phyloP scores from a whole-genome alignment of 2,329 filamentous ascomycete species.

The Zasmidium citrigriseum region DNA sequence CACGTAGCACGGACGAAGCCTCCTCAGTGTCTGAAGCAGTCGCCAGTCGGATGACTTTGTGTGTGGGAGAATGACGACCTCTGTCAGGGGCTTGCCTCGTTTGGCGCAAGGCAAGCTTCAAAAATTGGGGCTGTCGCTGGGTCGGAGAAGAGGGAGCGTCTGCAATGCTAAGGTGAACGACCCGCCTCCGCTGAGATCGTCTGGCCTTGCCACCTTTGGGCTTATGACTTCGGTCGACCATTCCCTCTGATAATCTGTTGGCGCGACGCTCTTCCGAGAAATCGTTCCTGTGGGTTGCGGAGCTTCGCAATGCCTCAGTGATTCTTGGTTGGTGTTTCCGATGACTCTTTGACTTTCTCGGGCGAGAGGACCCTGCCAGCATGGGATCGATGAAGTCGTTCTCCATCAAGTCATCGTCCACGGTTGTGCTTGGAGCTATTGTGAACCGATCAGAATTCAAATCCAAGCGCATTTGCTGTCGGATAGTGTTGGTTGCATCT shows the following conservation, averaged over 20 bases:
- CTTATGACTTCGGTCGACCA: background rate
- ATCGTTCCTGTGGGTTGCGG: background rate
- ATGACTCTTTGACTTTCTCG: constrained; percentile 16
- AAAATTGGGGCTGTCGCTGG: constrained; percentile 48
- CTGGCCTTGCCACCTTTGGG: background rate
- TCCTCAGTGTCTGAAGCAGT: constrained; percentile 57
- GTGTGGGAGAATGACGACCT: constrained; percentile 53
- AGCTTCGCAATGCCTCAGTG: constrained; percentile 34
- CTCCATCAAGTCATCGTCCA: constrained; percentile 45
- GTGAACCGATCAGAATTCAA: constrained; percentile 6
- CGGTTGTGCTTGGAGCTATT: constrained; percentile 8
- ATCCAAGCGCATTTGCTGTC: constrained; percentile 16
- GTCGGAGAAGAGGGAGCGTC: constrained; percentile 44
- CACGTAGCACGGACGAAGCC: constrained; percentile 49
- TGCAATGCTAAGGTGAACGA: constrained; percentile 50
- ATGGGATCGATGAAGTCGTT: constrained; percentile 47
- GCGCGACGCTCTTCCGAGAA: constrained; percentile 26
- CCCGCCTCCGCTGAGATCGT: constrained; percentile 15
- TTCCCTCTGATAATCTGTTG: constrained; percentile 3
- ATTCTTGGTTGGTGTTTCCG: constrained; percentile 41
- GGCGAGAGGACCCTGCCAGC: constrained; percentile 27
- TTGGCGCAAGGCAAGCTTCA: constrained; percentile 57
- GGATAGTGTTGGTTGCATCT: background rate
- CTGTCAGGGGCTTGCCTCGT: constrained; percentile 49
- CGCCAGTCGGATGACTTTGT: constrained; percentile 55